Evolutionary conservation across 75 land plant genomes (phyloP).

Genomic region (Azolla pinnata): DNA sequence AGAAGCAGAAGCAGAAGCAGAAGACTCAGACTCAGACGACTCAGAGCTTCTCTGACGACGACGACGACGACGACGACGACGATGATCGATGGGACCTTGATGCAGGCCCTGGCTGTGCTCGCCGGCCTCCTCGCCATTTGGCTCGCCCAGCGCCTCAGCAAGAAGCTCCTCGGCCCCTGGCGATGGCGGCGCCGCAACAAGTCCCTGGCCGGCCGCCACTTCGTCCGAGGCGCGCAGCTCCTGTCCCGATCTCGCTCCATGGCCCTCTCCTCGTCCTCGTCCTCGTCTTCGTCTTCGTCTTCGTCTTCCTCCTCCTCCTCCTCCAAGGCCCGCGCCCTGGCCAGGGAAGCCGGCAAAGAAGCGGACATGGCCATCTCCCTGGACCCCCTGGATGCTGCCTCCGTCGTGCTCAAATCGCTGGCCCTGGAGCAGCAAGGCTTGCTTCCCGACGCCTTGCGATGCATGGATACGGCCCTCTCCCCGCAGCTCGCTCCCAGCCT

Average conservation of each 20-base stretch:
- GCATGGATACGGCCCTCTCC: conserved; percentile 50
- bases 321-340: conserved; percentile 20
- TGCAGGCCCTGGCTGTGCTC: conserved; percentile 15
- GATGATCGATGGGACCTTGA: too few species aligned
- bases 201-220: conserved; percentile 56
- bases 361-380: conserved; percentile 59
- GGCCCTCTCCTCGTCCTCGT: not conserved
- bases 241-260: conserved; percentile 50
- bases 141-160: conserved; percentile 29
- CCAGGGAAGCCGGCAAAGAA: conserved; percentile 39
- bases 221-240: conserved; percentile 71
- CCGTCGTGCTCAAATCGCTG: conserved; percentile 60
- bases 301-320: conserved; percentile 7
- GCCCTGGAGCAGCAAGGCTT: conserved; percentile 58
- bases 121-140: conserved; percentile 31
- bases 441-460: conserved; percentile 42
- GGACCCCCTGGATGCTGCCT: conserved; percentile 64
- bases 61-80: too few species aligned
- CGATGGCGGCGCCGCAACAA: conserved; percentile 22
- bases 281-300: too few species aligned
- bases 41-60: too few species aligned
- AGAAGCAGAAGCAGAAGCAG: too few species aligned
- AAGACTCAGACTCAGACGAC: too few species aligned
- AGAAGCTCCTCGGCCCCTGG: conserved; percentile 15
- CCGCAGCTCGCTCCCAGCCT: conserved; percentile 37